Base-by-base conservation (phyloP, 1,139 yeast genomes). In the Kurtzmaniella quercitrusa region DNA sequence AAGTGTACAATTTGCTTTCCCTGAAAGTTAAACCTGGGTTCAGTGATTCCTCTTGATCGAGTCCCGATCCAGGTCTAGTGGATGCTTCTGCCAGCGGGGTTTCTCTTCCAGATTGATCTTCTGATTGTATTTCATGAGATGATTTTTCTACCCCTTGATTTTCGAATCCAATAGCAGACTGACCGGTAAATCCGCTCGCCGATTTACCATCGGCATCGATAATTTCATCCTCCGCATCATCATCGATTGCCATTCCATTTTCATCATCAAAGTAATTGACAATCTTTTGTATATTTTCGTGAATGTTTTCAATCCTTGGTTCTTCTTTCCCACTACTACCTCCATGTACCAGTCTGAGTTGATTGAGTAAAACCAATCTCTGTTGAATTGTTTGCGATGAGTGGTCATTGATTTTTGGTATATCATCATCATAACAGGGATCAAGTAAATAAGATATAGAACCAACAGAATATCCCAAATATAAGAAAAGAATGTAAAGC, bases 391-490 rank as follows among this genome's bases (percentile, higher is more conserved):
- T 57, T 46, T 70, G 72, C 10, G 59, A 53, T 29, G 56, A 58
- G 46, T 65, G 70, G 11, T 55, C 57, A 36, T 56, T 59, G 41
- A 70, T 54, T 34, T 66, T 66, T 0, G 77, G 76, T 29, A 71
- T 70, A 45, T 71, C 73, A 44, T 73, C 77, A 41, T 71, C 73
- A 46, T 70, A 73, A 0, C 73, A 69, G 0, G 96, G 91, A 57
- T 90, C 96, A 53, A 88, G 78, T 40, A 91, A 64, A 43, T 78
- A 72, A 18, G 96, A 77, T n/a, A 81, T 70, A 19, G 97, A 96
- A 43, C 95, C 81, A 2, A 85, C 57, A 0, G 81, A 68, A 45
- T 82, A 81, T 0, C 87, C 74, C 44, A 86, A 59, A 46, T 76
- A 78, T 39, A 82, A 63, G 50, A 85, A 65, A 51, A 77, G 75